Conservation (phyloP, 371 early-diverging fungal genomes). For the Coelomomyces lativittatus region DNA sequence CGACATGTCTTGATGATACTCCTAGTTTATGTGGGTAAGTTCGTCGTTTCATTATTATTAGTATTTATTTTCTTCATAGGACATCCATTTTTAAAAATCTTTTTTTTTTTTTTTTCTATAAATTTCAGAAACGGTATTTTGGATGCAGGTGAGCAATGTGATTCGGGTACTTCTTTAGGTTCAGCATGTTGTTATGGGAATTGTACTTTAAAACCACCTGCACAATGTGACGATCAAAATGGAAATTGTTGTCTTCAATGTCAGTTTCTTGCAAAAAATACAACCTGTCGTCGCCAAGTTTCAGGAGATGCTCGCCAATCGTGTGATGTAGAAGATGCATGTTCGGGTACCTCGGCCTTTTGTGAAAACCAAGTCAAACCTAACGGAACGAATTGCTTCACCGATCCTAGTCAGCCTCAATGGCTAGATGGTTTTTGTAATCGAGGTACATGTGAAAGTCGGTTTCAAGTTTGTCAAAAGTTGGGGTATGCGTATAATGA, state of each 20-base stretch:
- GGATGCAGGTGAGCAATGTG: conserved; percentile 1
- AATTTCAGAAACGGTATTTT: background rate
- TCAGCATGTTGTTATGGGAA: background rate
- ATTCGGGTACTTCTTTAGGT: background rate
- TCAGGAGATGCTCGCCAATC: background rate
- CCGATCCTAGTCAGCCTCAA: background rate
- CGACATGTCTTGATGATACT: background rate
- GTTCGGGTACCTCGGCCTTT: background rate
- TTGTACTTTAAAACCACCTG: background rate
- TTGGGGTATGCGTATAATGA: background rate
- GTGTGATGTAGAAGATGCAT: background rate
- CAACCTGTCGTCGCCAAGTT: background rate
- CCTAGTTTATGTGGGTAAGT: conserved; percentile 1
- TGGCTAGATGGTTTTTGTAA: background rate
- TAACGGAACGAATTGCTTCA: background rate
- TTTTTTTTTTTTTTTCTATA: too few species aligned
- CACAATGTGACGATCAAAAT: conserved; percentile 1
- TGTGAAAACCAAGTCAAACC: background rate
- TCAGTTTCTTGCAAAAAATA: background rate
- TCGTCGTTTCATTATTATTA: too few species aligned
- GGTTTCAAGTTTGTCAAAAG: background rate
- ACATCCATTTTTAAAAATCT: too few species aligned
- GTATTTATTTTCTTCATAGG: too few species aligned
- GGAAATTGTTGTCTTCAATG: conserved; percentile 1
- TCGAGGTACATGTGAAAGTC: background rate